Evolutionary conservation across 1,139 yeast genomes (phyloP), one percentile per base, ranked within the genome.

Genomic region (Sporopachydermia cereana): DNA sequence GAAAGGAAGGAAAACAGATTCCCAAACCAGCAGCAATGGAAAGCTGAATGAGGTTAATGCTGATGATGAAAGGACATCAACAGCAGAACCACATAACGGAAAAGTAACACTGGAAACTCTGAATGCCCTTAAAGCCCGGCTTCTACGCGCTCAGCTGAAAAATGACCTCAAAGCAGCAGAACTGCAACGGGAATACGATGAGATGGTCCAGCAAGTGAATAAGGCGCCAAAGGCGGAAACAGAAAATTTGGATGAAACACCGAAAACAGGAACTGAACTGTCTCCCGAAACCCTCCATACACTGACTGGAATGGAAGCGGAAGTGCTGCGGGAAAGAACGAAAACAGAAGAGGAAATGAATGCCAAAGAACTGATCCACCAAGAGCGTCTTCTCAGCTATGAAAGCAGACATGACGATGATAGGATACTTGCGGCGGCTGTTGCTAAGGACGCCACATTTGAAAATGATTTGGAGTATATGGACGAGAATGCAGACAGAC

Each of bases 401-500:
- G 7, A 24, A 14, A 12, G 58, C 62, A n/a, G 64, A 64, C 44
- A 72, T 66, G 48, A 55, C 54, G 42, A 47, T 56, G n/a, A 52
- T 60, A 2, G 39, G 34, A 50, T 48, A 2, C 43, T 60, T 7
- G 61, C 63, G 1, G 54, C 60, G 24, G 57, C 58, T 43, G 68
- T 71, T 27, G 59, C 66, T 3, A 57, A 56, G 29, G 71, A 68
- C 45, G 58, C 60, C 22, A 59, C 57, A 22, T 71, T 57, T 51
- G 53, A 57, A 20, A 54, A 55, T 14, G 71, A 66, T 43, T 50
- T 66, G 24, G 76, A 72, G 43, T 64, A 67, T 42, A 65, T 67
- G 45, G 71, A 67, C 45, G 74, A 70, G 12, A 61, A 63, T 41
- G 67, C 73, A 0, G 59, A 57, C 0, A 57, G 55, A 36, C 57